Conservation (phyloP, 805 yeast genomes). For the Lipomyces japonicus region DNA sequence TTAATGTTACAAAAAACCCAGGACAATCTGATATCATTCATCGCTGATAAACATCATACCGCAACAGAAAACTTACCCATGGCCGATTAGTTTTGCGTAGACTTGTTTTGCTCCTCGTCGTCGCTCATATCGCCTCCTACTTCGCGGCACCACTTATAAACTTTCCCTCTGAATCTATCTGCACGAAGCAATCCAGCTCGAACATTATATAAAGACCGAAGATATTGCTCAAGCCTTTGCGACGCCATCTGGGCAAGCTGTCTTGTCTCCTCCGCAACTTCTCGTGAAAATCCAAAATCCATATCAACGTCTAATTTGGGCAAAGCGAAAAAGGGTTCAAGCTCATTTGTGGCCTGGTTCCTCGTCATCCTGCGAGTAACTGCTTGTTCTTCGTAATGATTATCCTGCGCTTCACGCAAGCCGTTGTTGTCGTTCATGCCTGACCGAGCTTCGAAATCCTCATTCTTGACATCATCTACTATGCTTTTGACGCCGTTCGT, state of each 20-base stretch:
- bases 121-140: conserved; percentile 27
- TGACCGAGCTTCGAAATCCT: neutral
- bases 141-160: conserved; percentile 59
- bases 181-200: conserved; percentile 76
- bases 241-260: conserved; percentile 73
- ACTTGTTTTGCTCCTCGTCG: conserved; percentile 12
- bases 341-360: conserved; percentile 36
- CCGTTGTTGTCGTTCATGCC: conserved; percentile 20
- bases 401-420: neutral
- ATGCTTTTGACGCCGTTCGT: neutral
- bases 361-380: conserved; percentile 34
- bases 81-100: too few relatives aligned
- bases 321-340: conserved; percentile 63
- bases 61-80: neutral
- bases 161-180: conserved; percentile 63
- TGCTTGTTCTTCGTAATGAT: conserved; percentile 18
- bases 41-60: neutral
- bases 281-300: conserved; percentile 50
- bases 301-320: conserved; percentile 51
- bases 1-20: neutral
- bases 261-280: conserved; percentile 63
- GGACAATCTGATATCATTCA: neutral
- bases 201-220: conserved; percentile 68
- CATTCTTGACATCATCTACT: conserved; percentile 3
- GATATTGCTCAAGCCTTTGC: conserved; percentile 82